A percentile compares a stretch with the other conserved stretches of the same genome.
These are phyloP conservation scores for Noccaea caerulescens DNA, from an alignment of 345 rosid species.

Conservation along the genomic window DNA sequence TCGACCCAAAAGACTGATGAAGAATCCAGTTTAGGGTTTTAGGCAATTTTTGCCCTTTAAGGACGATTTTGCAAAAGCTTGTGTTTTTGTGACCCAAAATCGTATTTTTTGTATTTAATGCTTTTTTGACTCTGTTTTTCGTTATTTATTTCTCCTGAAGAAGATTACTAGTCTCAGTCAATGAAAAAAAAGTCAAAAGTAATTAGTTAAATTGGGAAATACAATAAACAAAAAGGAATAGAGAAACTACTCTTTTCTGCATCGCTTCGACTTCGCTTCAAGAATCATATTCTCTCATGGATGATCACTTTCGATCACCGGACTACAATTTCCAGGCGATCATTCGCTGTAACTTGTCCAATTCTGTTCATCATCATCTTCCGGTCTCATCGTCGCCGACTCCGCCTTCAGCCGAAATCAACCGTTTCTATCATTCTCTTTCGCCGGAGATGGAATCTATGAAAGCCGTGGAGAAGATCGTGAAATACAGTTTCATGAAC, in stretches of 20 bases:
- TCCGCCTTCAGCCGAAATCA: not conserved
- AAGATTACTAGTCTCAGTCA: conserved; percentile 9
- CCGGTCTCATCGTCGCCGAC: not conserved
- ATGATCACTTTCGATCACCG: conserved; percentile 35
- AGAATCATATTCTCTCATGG: conserved; percentile 30
- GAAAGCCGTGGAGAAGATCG: conserved; percentile 57
- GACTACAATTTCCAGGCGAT: conserved; percentile 30
- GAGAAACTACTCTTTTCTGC: too few species aligned
- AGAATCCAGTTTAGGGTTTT: conserved; percentile 33
- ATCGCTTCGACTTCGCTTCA: conserved; percentile 8
- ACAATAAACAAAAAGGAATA: not conserved
- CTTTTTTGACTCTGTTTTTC: not conserved
- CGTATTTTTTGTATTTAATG: not conserved
- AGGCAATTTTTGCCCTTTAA: not conserved
- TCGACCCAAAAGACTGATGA: conserved; percentile 6
- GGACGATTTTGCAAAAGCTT: not conserved
- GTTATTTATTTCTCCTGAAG: not conserved
- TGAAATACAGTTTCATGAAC: conserved; percentile 54
- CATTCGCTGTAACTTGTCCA: conserved; percentile 1
- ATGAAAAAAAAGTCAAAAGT: conserved; percentile 18
- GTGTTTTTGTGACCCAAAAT: not conserved
- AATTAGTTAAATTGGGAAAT: conserved; percentile 15
- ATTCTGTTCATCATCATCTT: not conserved
- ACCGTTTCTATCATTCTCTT: not conserved
- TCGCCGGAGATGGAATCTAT: conserved; percentile 50